phyloP scores from a whole-genome alignment of 345 rosid species.

The Lumnitzera littorea region DNA sequence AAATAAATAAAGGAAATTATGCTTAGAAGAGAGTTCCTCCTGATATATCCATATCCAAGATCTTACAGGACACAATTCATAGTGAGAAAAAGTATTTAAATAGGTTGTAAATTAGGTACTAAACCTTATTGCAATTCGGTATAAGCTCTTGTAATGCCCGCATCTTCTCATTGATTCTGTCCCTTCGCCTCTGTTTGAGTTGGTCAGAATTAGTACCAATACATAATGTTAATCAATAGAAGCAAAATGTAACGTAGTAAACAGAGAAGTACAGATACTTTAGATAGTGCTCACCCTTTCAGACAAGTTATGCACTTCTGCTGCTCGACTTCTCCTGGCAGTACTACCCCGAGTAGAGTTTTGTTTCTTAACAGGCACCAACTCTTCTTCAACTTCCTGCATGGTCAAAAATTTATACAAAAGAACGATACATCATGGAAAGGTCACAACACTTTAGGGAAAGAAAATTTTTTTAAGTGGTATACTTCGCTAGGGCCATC shows the following conservation, averaged over 20 bases:
- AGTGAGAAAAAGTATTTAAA: too few relatives aligned
- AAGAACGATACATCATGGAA: slow-evolving; percentile 1
- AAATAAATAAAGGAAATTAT: slow-evolving; percentile 1
- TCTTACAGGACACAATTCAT: too few relatives aligned
- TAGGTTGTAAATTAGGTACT: too few relatives aligned
- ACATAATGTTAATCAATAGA: slow-evolving; percentile 8
- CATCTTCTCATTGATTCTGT: slow-evolving; percentile 93
- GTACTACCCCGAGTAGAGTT: slow-evolving; percentile 38
- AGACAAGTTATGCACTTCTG: slow-evolving; percentile 91
- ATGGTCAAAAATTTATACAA: slow-evolving; percentile 1
- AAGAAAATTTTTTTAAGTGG: too few relatives aligned
- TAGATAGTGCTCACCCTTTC: slow-evolving; percentile 70
- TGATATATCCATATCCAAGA: too few relatives aligned
- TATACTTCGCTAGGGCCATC: slow-evolving; percentile 75
- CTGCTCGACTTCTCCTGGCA: slow-evolving; percentile 81
- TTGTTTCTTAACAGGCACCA: slow-evolving; percentile 33
- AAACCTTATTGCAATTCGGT: slow-evolving; percentile 88
- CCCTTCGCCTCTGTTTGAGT: slow-evolving; percentile 70
- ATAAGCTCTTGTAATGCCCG: slow-evolving; percentile 89
- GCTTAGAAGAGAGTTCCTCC: too few relatives aligned
- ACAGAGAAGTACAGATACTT: neutral
- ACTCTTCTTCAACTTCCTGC: slow-evolving; percentile 79
- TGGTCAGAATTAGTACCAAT: slow-evolving; percentile 7
- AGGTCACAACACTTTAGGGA: too few relatives aligned
- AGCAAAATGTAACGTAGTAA: neutral